Conservation (phyloP, 495 filamentous ascomycete genomes). For the Aspergillus funiculosus region DNA sequence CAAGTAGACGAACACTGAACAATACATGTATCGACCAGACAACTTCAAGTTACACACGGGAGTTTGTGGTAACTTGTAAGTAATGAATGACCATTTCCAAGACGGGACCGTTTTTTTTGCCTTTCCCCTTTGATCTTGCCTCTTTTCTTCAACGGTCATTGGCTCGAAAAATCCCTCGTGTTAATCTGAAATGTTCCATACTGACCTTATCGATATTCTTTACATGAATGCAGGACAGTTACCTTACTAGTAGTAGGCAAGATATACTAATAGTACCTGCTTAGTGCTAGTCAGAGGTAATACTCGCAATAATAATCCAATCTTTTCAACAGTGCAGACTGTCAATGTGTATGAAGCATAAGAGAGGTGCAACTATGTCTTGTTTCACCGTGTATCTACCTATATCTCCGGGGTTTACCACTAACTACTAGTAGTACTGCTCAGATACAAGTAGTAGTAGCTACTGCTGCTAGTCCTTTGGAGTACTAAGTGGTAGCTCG, state of each 20-base stretch:
- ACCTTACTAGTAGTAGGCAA: neutral
- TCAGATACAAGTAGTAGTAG: too few relatives aligned
- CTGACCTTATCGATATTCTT: constrained; percentile 12
- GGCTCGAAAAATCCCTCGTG: constrained; percentile 31
- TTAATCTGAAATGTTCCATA: constrained; percentile 10
- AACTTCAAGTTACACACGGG: too few relatives aligned
- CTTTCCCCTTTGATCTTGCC: constrained; percentile 5
- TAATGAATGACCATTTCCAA: constrained; percentile 7
- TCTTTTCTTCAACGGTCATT: constrained; percentile 14
- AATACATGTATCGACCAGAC: too few relatives aligned
- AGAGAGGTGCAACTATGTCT: too few relatives aligned
- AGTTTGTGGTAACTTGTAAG: constrained; percentile 10
- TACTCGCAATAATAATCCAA: neutral
- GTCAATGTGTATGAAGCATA: constrained; percentile 2
- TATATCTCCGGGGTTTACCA: too few relatives aligned
- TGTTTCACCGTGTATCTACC: too few relatives aligned
- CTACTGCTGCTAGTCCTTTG: too few relatives aligned
- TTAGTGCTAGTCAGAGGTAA: neutral
- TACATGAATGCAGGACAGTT: constrained; percentile 4
- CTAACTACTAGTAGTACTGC: too few relatives aligned
- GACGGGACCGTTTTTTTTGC: constrained; percentile 15
- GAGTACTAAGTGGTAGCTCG: too few relatives aligned
- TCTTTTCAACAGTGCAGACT: neutral
- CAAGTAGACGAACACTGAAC: too few relatives aligned
- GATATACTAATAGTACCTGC: too few relatives aligned